Evolutionary conservation across 148 eudicot species (phyloP).

Genomic region (Rhododendron ovatum): DNA sequence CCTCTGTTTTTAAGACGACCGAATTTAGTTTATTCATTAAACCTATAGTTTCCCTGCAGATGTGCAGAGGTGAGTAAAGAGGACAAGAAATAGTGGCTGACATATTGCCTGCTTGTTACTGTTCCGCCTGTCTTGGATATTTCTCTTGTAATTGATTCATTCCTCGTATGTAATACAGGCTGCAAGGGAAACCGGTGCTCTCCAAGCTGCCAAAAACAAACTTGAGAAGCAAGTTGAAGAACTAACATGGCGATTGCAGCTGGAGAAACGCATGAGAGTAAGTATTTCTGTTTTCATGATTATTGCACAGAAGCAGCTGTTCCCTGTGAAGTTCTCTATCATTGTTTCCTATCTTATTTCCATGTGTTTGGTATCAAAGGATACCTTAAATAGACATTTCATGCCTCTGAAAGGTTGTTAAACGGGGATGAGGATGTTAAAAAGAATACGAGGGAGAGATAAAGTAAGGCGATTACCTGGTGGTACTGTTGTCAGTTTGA

Average conservation of each 20-base stretch:
- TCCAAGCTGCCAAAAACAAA: slow-evolving; percentile 98
- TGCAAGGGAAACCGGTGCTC: slow-evolving; percentile 97
- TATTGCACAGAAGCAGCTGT: not conserved
- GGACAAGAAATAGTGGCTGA: not conserved
- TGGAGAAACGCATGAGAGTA: slow-evolving; percentile 98
- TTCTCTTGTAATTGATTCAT: not conserved
- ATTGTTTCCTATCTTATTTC: not conserved
- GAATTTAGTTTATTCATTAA: not conserved
- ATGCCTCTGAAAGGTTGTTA: not conserved
- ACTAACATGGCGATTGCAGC: slow-evolving; percentile 89
- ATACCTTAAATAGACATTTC: not conserved
- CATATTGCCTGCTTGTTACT: not conserved
- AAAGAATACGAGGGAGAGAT: not conserved
- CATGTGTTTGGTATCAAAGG: not conserved
- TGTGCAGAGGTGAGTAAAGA: not conserved
- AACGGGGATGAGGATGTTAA: not conserved
- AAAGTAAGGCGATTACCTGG: not conserved
- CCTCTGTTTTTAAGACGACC: not conserved
- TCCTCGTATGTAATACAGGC: slow-evolving; percentile 44
- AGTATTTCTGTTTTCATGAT: slow-evolving; percentile 13
- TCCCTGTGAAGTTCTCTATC: not conserved
- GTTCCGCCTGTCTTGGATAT: not conserved
- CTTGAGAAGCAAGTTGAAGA: slow-evolving; percentile 99
- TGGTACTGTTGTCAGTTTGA: not conserved
- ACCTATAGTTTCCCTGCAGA: not conserved